Evolutionary conservation across 257 asterid species (phyloP).

Genomic region (Sherardia arvensis): DNA sequence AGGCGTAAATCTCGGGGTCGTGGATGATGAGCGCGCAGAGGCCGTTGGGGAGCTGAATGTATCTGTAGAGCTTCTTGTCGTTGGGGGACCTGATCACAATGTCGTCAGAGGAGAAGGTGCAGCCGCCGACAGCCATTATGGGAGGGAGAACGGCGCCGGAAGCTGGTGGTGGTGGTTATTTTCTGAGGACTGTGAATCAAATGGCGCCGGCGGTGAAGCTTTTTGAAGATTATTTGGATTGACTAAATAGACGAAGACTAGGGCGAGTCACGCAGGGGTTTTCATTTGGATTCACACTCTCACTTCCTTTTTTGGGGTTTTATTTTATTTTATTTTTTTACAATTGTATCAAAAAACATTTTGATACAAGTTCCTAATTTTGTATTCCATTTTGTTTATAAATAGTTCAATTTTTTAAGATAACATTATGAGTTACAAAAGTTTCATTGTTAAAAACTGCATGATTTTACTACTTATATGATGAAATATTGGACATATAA

Average conservation of each 20-base stretch:
- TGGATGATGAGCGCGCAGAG: constrained; percentile 81
- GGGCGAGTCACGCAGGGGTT: too few species aligned
- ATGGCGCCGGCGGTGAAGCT: neutral
- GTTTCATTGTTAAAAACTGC: too few species aligned
- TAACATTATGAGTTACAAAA: too few species aligned
- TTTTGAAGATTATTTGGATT: neutral
- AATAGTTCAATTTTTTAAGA: too few species aligned
- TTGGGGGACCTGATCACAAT: constrained; percentile 68
- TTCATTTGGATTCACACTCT: too few species aligned
- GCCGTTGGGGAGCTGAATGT: constrained; percentile 70
- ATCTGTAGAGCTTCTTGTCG: constrained; percentile 82
- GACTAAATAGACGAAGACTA: neutral
- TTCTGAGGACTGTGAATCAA: neutral
- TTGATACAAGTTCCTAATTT: too few species aligned
- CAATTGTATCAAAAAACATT: too few species aligned
- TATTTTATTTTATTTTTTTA: too few species aligned
- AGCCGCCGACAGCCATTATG: constrained; percentile 44
- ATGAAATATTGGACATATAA: too few species aligned
- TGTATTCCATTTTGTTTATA: too few species aligned
- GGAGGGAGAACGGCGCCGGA: neutral
- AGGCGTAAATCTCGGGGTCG: constrained; percentile 88
- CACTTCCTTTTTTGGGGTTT: too few species aligned
- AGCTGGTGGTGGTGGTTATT: neutral
- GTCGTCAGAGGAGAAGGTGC: constrained; percentile 63
- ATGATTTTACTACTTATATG: too few species aligned